These are phyloP conservation scores for Venturia oleaginea DNA, from an alignment of 2,329 filamentous ascomycete genomes.

Conservation along the genomic window DNA sequence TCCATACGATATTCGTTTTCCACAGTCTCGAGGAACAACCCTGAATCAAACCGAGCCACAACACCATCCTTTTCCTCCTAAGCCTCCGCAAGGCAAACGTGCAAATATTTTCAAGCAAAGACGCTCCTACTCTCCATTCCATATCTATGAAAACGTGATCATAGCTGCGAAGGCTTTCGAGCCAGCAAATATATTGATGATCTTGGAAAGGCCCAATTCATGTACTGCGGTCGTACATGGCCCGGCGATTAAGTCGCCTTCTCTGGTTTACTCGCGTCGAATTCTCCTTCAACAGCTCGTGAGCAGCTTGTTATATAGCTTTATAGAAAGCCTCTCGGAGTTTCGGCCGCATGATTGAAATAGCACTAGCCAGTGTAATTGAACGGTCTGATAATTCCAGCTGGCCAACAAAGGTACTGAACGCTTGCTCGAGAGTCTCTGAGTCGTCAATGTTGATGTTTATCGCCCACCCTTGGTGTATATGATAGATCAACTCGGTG, in stretches of 20 bases:
- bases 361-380: not conserved
- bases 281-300: not conserved
- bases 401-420: not conserved
- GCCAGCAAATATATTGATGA: not conserved
- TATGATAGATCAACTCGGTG: not conserved
- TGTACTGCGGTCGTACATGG: not conserved
- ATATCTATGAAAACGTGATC: not conserved
- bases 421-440: not conserved
- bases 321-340: not conserved
- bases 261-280: not conserved
- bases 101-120: not conserved
- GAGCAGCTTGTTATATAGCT: not conserved
- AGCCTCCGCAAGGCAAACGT: no score
- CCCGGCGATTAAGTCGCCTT: not conserved
- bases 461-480: conserved; percentile 1
- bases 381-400: not conserved
- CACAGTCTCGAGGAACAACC: not conserved
- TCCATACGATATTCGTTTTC: not conserved
- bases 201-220: not conserved
- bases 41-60: not conserved
- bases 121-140: not conserved
- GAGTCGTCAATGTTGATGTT: not conserved
- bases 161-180: not conserved
- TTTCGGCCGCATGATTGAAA: not conserved
- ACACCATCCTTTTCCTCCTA: not conserved